phyloP scores from a whole-genome alignment of 805 yeast species.

The Yamadazyma ubonensis region DNA sequence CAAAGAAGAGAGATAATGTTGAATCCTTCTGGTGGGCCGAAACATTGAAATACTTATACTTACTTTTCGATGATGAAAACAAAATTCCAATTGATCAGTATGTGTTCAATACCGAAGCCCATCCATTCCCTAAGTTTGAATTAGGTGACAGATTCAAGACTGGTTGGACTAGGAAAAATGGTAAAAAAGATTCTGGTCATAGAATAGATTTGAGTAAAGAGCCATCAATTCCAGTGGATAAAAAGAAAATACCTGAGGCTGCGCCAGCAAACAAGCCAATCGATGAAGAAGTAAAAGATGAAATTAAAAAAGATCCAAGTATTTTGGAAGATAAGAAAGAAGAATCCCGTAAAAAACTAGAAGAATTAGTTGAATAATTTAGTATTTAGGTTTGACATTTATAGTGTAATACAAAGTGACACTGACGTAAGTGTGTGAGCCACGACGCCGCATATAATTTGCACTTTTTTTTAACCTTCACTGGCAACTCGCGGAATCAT shows the following conservation, averaged over 20 bases:
- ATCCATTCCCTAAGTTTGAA: slow-evolving; percentile 78
- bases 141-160: slow-evolving; percentile 52
- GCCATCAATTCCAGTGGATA: slow-evolving; percentile 20
- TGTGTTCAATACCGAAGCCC: slow-evolving; percentile 92
- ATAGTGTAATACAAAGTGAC: neutral
- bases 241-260: slow-evolving; percentile 37
- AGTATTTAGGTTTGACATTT: neutral
- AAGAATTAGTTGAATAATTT: slow-evolving; percentile 17
- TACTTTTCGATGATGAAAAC: slow-evolving; percentile 67
- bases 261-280: slow-evolving; percentile 41
- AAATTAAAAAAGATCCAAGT: slow-evolving; percentile 33
- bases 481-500: slow-evolving; percentile 3
- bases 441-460: neutral
- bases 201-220: neutral
- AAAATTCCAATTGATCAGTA: slow-evolving; percentile 64
- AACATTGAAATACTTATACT: slow-evolving; percentile 80
- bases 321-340: slow-evolving; percentile 27
- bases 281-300: slow-evolving; percentile 35
- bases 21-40: slow-evolving; percentile 95
- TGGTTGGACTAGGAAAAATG: slow-evolving; percentile 51
- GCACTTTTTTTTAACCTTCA: neutral
- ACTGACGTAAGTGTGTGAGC: neutral
- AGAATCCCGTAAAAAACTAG: slow-evolving; percentile 25
- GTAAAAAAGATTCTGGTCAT: neutral
- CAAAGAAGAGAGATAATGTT: slow-evolving; percentile 66